Conservation (phyloP, 2,329 filamentous ascomycete genomes). For the Cryphonectria japonica region DNA sequence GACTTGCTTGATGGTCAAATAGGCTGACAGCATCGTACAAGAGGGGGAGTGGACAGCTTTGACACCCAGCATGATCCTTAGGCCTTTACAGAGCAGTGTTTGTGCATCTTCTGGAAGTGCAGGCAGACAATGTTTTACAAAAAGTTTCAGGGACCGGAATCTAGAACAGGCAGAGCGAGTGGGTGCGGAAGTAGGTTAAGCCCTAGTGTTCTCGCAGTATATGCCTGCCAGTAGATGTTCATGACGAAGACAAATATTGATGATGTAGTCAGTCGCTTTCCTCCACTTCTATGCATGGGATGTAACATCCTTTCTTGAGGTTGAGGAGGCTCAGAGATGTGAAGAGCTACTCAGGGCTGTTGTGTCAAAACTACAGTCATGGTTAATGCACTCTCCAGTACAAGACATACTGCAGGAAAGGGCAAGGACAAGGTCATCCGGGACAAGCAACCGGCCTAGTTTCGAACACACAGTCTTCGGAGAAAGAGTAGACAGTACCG, state of each 20-base stretch:
- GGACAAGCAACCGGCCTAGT: conserved; percentile 8
- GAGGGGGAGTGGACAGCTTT: neutral
- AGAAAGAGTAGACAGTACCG: neutral
- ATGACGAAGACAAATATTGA: no score
- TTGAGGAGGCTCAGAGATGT: neutral
- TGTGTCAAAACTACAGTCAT: neutral
- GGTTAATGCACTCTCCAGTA: neutral
- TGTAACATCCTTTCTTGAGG: neutral
- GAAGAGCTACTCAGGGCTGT: neutral
- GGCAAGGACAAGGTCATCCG: conserved; percentile 10
- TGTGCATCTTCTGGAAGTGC: neutral
- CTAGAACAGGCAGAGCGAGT: neutral
- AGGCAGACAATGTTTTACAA: neutral
- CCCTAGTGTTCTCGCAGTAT: neutral
- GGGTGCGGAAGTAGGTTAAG: neutral
- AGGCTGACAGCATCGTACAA: neutral
- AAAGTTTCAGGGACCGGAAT: neutral
- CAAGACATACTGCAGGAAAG: neutral
- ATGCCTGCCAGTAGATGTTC: neutral
- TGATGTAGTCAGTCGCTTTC: neutral
- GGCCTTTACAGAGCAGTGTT: neutral
- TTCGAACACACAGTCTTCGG: neutral
- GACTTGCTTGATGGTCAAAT: neutral
- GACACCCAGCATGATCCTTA: neutral
- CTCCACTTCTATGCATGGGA: neutral